Evolutionary conservation across 805 yeast genomes (phyloP).

Genomic region (Vanderwaltozyma polyspora): DNA sequence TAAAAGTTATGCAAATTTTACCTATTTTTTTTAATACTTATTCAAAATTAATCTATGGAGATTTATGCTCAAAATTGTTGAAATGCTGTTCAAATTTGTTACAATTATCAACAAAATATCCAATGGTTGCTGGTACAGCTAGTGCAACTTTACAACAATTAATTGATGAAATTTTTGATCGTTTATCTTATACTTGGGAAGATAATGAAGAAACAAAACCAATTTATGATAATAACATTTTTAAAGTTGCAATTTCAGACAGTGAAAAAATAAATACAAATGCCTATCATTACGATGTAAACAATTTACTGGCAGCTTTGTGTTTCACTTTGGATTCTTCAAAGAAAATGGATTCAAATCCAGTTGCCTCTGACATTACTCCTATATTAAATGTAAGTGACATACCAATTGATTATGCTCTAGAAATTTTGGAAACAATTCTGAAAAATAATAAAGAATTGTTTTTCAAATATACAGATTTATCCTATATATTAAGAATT

Average conservation of each 20-base stretch:
- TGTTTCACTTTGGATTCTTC: conserved; percentile 36
- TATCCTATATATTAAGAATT: conserved; percentile 53
- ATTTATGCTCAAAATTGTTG: conserved; percentile 45
- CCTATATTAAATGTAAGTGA: conserved; percentile 41
- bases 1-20: conserved; percentile 72
- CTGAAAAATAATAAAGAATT: conserved; percentile 48
- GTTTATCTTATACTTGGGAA: conserved; percentile 23
- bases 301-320: conserved; percentile 57
- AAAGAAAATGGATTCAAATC: conserved; percentile 38
- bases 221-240: conserved; percentile 15
- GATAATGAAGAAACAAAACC: conserved; percentile 21
- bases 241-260: conserved; percentile 36
- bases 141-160: conserved; percentile 87
- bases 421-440: conserved; percentile 76
- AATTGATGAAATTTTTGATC: conserved; percentile 69
- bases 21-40: conserved; percentile 67
- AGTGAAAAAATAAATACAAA: conserved; percentile 34
- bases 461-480: conserved; percentile 50
- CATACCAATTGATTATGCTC: conserved; percentile 53
- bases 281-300: conserved; percentile 56
- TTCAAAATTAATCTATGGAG: conserved; percentile 42
- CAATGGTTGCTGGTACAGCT: conserved; percentile 80
- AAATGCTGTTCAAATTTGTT: conserved; percentile 56
- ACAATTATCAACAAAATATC: conserved; percentile 55
- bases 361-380: conserved; percentile 25